A percentile compares a stretch with the other conserved stretches of the same genome.
These are phyloP conservation scores for Nothophoma quercina DNA, from an alignment of 2,329 filamentous ascomycete genomes.

Conservation along the genomic window DNA sequence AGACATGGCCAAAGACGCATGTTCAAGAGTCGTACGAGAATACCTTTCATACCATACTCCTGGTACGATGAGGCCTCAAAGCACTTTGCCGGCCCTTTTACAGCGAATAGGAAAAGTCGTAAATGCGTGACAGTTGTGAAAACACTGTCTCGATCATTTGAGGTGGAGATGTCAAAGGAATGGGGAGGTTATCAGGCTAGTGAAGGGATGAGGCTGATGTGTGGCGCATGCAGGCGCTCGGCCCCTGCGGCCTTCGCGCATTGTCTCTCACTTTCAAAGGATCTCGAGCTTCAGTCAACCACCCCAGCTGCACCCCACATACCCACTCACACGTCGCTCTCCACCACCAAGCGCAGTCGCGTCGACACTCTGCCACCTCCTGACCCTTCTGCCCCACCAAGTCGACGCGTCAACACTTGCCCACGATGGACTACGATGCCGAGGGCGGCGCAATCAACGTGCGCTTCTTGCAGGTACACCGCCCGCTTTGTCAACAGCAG, in stretches of 20 bases:
- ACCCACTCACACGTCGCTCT: constrained; percentile 29
- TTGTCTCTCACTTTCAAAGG: constrained; percentile 31
- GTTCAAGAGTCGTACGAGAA: constrained; percentile 5
- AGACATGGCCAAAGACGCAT: background rate
- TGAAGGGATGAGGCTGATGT: constrained; percentile 7
- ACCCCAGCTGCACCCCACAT: constrained; percentile 21
- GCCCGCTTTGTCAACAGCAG: constrained; percentile 27
- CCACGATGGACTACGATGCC: constrained; percentile 60
- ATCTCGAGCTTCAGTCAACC: constrained; percentile 23
- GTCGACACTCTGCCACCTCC: constrained; percentile 21
- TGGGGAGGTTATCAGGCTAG: too few species aligned
- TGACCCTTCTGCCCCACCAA: constrained; percentile 13
- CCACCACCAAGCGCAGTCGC: constrained; percentile 26
- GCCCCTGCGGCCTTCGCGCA: constrained; percentile 6
- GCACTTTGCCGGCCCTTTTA: background rate
- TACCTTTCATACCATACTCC: background rate
- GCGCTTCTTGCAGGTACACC: constrained; percentile 49
- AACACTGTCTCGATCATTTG: too few species aligned
- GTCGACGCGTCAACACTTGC: constrained; percentile 18
- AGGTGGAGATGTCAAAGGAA: too few species aligned
- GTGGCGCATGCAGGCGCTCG: constrained; percentile 20
- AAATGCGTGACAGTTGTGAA: background rate
- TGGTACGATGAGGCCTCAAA: background rate
- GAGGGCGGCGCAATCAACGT: constrained; percentile 53
- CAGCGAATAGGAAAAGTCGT: background rate